Evolutionary conservation across 352 stramenopile genomes (phyloP).

Genomic region (Globisporangium cederbergense): DNA sequence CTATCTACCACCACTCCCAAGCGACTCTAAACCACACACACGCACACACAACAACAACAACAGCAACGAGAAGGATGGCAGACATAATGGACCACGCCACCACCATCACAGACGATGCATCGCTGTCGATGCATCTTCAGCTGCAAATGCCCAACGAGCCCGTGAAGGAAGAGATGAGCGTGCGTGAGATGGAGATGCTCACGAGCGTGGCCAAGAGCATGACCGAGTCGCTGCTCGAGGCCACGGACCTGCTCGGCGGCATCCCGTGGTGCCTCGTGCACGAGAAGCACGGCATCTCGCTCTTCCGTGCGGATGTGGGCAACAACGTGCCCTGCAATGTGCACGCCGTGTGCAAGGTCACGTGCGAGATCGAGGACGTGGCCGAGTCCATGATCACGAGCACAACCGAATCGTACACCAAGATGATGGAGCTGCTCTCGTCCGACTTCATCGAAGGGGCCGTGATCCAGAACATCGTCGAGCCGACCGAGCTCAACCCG

Average conservation of each 20-base stretch:
- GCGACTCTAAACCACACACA: not conserved
- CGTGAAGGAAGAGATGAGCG: conserved; percentile 26
- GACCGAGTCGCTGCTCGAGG: conserved; percentile 70
- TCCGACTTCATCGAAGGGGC: conserved; percentile 83
- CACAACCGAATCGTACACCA: conserved; percentile 75
- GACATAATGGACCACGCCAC: not conserved
- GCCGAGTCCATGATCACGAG: conserved; percentile 79
- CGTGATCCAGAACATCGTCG: conserved; percentile 79
- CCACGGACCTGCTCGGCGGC: conserved; percentile 67
- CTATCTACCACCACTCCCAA: too few relatives aligned
- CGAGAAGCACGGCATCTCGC: conserved; percentile 80
- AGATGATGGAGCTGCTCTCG: conserved; percentile 83
- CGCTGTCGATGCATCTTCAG: not conserved
- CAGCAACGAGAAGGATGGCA: not conserved
- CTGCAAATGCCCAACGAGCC: not conserved
- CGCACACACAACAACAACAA: not conserved
- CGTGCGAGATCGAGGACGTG: conserved; percentile 76
- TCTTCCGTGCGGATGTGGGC: conserved; percentile 65
- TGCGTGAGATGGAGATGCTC: conserved; percentile 66
- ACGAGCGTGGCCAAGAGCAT: conserved; percentile 77
- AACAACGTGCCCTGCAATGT: conserved; percentile 78
- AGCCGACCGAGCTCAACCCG: conserved; percentile 55
- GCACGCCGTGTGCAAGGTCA: conserved; percentile 83
- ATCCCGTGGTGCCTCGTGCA: conserved; percentile 74
- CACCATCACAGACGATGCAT: not conserved